Base-by-base conservation (phyloP, 805 yeast genomes). In the Starmerella roubikii region DNA sequence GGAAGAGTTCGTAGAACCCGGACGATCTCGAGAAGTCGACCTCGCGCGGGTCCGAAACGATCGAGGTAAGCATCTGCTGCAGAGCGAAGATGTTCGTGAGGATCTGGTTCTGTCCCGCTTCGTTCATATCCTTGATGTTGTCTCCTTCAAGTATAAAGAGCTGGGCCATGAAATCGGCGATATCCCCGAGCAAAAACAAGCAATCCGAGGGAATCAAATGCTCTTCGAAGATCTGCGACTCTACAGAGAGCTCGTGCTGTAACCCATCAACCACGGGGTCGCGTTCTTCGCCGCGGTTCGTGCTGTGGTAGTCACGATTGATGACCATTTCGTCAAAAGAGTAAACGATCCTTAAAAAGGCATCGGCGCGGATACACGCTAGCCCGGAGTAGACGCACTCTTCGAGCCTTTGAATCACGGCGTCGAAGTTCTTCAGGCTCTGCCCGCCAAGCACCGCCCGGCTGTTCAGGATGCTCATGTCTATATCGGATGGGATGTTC, bases 61-160 rank as follows among this genome's bases (percentile, higher is more conserved):
- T 65, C 42, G 71, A 72, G 42, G 79, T 66, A 40, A 79, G 64
- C 69, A 75, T 71, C 54, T 78, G 86, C 57, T 76, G 84, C 31
- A 78, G 57, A 1, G 78, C 74, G 37, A 73, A 64, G 17, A 79
- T 71, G 53, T 78, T 78, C 48, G 73, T 62, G 42, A 72, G 59
- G 44, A 79, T 60, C 47, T 71, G 68, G 48, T 70, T 68, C 39
- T 77, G 64, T 25, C 88, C 86, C 44, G 68, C 66, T 16, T 59
- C 58, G 54, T 76, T 77, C 49, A 77, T 61, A 34, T 62, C 65
- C 17, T 56, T 55, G 8, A 80, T 62, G 38, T 68, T 57, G 20
- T 61, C 60, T 4, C 80, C 68, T 17, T 74, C 78, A 24, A 55
- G 56, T 4, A 79, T 68, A 34, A 75, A 57, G 22, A 73, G 54